Percentiles rank a stretch among this genome's conserved stretches.
These are phyloP conservation scores for Trametes meyenii DNA, from an alignment of 768 basidiomycete genomes.

Conservation along the genomic window DNA sequence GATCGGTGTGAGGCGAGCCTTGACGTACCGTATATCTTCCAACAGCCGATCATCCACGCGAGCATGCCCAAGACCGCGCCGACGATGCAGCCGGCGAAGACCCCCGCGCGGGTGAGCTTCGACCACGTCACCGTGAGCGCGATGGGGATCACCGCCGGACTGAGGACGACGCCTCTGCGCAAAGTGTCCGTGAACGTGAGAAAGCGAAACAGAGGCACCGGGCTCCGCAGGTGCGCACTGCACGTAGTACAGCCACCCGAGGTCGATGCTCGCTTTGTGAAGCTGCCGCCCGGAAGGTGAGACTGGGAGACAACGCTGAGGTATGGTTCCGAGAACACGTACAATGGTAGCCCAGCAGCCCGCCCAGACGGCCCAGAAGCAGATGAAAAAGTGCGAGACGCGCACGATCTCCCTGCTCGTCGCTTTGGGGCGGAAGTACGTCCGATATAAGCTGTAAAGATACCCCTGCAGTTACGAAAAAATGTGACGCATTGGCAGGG, in stretches of 20 bases:
- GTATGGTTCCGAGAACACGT: slow-evolving; percentile 10
- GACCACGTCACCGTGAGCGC: slow-evolving; percentile 50
- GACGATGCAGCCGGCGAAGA: slow-evolving; percentile 44
- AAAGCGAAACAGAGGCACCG: no score
- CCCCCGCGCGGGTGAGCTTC: slow-evolving; percentile 44
- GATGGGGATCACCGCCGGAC: slow-evolving; percentile 54
- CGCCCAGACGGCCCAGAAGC: slow-evolving; percentile 42
- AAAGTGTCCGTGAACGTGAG: not conserved
- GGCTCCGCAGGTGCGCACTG: no score
- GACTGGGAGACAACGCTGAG: not conserved
- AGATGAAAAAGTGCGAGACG: slow-evolving; percentile 38
- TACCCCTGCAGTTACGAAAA: not conserved
- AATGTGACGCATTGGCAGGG: not conserved
- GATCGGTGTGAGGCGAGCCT: no score
- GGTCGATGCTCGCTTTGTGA: slow-evolving; percentile 46
- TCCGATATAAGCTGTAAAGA: slow-evolving; percentile 33
- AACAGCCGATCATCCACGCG: slow-evolving; percentile 55
- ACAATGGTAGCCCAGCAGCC: slow-evolving; percentile 41
- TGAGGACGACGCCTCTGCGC: slow-evolving; percentile 49
- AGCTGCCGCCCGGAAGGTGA: slow-evolving; percentile 34
- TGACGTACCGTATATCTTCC: slow-evolving; percentile 49
- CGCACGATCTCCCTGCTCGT: slow-evolving; percentile 37
- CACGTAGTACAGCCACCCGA: slow-evolving; percentile 54
- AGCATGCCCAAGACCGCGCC: slow-evolving; percentile 48
- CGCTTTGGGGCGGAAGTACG: slow-evolving; percentile 38